phyloP scores from a whole-genome alignment of 2,329 filamentous ascomycete species.

The Apiospora saccharicola region DNA sequence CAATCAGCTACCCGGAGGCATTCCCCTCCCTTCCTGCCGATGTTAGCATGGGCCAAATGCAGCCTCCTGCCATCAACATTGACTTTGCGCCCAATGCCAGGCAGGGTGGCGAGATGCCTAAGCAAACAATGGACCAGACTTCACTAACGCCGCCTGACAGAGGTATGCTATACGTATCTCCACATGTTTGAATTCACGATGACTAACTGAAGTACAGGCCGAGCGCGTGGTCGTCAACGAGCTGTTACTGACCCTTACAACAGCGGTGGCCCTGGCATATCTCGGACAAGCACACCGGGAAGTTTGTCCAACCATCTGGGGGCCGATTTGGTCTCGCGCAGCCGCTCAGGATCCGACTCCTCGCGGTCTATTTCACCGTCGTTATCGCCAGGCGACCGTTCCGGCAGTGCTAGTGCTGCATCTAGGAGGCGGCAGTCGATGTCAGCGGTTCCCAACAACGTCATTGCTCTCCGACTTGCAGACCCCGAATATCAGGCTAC shows the following conservation, averaged over 20 bases:
- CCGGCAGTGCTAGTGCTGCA: slow-evolving; percentile 52
- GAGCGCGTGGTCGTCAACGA: slow-evolving; percentile 57
- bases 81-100: slow-evolving; percentile 83
- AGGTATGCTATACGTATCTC: slow-evolving; percentile 53
- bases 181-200: slow-evolving; percentile 2
- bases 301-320: slow-evolving; percentile 60
- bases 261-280: slow-evolving; percentile 50
- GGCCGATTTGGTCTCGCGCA: slow-evolving; percentile 50
- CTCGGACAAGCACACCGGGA: slow-evolving; percentile 49
- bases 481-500: slow-evolving; percentile 83
- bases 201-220: slow-evolving; percentile 48
- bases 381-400: slow-evolving; percentile 59
- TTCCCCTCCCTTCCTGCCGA: slow-evolving; percentile 60
- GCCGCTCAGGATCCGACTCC: slow-evolving; percentile 52
- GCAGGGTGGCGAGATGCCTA: slow-evolving; percentile 69
- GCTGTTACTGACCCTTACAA: slow-evolving; percentile 69
- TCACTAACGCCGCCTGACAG: slow-evolving; percentile 83
- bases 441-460: slow-evolving; percentile 67
- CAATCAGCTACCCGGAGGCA: slow-evolving; percentile 56
- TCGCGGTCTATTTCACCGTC: slow-evolving; percentile 62
- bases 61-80: slow-evolving; percentile 93
- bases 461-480: slow-evolving; percentile 86
- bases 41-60: slow-evolving; percentile 67
- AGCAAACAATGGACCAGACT: slow-evolving; percentile 73
- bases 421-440: slow-evolving; percentile 68